Base-by-base conservation (phyloP, 140 eudicot species). In the Bidens hawaiensis region DNA sequence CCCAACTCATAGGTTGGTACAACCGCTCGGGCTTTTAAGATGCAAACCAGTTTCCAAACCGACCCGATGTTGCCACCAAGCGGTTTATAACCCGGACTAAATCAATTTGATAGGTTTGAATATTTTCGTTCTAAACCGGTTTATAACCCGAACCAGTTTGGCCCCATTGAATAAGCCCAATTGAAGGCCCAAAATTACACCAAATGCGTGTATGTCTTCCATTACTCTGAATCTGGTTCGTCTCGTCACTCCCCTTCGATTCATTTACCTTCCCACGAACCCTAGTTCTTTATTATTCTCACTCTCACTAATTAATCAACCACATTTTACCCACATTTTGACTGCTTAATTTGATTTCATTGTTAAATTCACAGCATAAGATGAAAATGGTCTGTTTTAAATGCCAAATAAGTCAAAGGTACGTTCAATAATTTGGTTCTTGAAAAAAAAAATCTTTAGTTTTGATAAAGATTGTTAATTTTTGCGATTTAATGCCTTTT, bases 321-420 rank as follows among this genome's bases (percentile, higher is more conserved):
- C n/a, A n/a, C n/a, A n/a, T n/a, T n/a, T n/a, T n/a, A 45, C 22
- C 50, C 24, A 26, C 22, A 40, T 25, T 45, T 0, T n/a, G 7
- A 67, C 43, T 30, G 64, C 12, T 26, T 38, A 41, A 67, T 66
- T 67, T 74, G 79, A 67, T 74, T 64, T 47, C 79, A 59, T 67
- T 74, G 42, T 69, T 15, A 46, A 47, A 57, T 42, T 34, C 40
- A 48, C 15, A n/a, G 78, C 57, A 40, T 58, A 45, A 16, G 33
- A 11, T 19, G 34, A 47, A 46, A 25, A 45, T 27, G 67, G 77
- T 41, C 48, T 17, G 17, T 30, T 57, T 60, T 49, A 60, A 48
- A 34, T 60, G 62, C 25, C 14, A 65, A 63, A 49, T 27, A 65
- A 65, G 36, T 50, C 48, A 24, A 36, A 26, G 72, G 71, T 66